Base-by-base conservation (phyloP, 495 filamentous ascomycete genomes). In the Jackrogersella minutella region DNA sequence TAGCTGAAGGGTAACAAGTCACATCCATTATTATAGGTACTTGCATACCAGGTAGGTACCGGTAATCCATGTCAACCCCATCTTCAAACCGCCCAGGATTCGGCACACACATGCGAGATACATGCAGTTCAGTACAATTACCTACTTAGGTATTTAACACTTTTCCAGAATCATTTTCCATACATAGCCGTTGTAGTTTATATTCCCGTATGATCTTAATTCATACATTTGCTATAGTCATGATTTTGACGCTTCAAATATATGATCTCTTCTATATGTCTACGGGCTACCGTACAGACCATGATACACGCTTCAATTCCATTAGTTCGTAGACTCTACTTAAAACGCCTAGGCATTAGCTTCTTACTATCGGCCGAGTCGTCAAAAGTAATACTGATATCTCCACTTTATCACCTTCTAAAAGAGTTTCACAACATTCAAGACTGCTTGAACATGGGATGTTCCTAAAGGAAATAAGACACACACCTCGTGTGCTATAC, bases 81-180 rank as follows among this genome's bases (percentile, higher is more conserved):
- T 64, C 52, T 57, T 57, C 34, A 16, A 14, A 10, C 13, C 19
- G 36, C 34, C 34, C 34, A 39, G 24, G 33, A 40, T 51, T 24
- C 61, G 61, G 44, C 61, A 57, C 44, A 51, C 41, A 52, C 33
- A 55, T 56, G 40, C 33, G 34, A 58, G 56, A 49, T 50, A 50
- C 46, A 39, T 58, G 34, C 51, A 54, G 5, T 22, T 19, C 19
- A 24, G 8, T 46, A 46, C 41, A 46, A 24, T 46, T 57, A 33
- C 37, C n/a, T 31, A 22, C 34, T 2, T 5, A 22, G 9, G 4
- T 51, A 51, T 34, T 51, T 34, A n/a, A 19, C 26, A 19, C n/a
- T 17, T 1, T 43, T 13, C 37, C 6, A 33, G 16, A 44, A 46
- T 26, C 30, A 14, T 24, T 21, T 11, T n/a, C n/a, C n/a, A n/a